Evolutionary conservation across 108 stramenopile genomes (phyloP), one percentile per base, ranked within the genome.

Genomic region (Fragilaria radians): DNA sequence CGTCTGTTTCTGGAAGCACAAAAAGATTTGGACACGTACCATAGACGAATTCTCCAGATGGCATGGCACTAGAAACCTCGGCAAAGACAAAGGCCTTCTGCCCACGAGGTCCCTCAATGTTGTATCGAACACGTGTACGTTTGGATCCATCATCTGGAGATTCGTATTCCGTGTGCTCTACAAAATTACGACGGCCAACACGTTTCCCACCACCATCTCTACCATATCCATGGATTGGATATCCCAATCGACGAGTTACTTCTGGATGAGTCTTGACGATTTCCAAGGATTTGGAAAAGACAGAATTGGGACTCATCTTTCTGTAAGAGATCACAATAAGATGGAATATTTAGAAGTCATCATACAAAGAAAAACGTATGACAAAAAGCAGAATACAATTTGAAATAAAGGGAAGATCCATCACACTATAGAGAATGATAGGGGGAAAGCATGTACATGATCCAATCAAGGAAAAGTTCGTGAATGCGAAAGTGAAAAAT

Each of bases 141-240:
- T 96, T 89, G 48, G 83, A 76, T 33, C 88, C 91, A 74, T 96
- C 96, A 9, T 93, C 88, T 36, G 65, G 57, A 46, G 66, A 62
- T 9, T 62, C 70, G 69, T 95, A 94, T 53, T 94, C 75, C 27
- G 93, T 91, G 70, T 95, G 93, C 64, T 97, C 94, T 32, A 97
- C 82, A 62, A 95, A 96, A 65, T 96, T 96, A 7, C 96, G 77
- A 7, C 96, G 82, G 24, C 96, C 96, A 67, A 96, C 96, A 7
- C 94, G 93, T 64, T 89, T 88, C 5, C 94, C 92, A 55, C 93
- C 91, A 57, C 88, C 86, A 81, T 96, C 96, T 30, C 91, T 72
- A 3, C 96, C 96, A 68, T 95, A 97, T n/a, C 73, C 92, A 66
- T 95, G 96, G 63, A 97, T 58, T 0, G 65, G 54, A 4, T 88